Conservation (phyloP, 495 filamentous ascomycete genomes). For the Trichocladium antarcticum region DNA sequence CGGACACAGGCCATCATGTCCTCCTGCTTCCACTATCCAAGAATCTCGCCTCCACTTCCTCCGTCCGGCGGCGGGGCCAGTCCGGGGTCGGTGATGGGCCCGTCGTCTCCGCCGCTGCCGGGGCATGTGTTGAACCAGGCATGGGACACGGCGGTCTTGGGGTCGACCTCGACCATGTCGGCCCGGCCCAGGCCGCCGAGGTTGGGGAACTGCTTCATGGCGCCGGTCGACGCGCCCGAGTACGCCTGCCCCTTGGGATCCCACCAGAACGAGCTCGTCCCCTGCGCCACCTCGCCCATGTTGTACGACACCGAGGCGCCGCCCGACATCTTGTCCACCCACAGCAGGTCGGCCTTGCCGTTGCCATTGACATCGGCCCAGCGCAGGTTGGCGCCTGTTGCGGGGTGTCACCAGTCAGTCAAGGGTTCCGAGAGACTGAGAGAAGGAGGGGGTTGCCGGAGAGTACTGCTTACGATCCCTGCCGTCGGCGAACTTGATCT, state of each 20-base stretch:
- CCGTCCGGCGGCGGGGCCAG: too few species aligned
- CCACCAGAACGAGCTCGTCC: constrained; percentile 7
- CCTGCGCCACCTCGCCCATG: neutral
- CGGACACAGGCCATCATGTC: too few species aligned
- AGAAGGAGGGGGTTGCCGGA: too few species aligned
- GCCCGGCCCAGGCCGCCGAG: constrained; percentile 10
- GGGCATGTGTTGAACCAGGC: constrained; percentile 12
- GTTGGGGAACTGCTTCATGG: constrained; percentile 8
- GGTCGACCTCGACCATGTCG: constrained; percentile 7
- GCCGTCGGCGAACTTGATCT: constrained; percentile 18
- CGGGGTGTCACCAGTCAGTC: too few species aligned
- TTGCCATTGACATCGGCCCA: constrained; percentile 23
- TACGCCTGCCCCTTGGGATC: neutral
- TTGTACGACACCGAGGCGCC: constrained; percentile 3
- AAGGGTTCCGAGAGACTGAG: too few species aligned
- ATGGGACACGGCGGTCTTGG: neutral
- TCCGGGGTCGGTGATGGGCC: too few species aligned
- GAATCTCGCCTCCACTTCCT: too few species aligned
- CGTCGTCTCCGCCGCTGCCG: neutral
- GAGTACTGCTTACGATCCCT: too few species aligned
- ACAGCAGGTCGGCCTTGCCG: constrained; percentile 21
- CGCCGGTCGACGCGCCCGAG: neutral
- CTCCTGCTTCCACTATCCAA: too few species aligned
- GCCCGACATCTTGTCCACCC: constrained; percentile 18
- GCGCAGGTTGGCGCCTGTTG: constrained; percentile 17